These are phyloP conservation scores for Chytriomyces sp. DNA, from an alignment of 192 early-diverging fungal genomes.

Conservation along the genomic window DNA sequence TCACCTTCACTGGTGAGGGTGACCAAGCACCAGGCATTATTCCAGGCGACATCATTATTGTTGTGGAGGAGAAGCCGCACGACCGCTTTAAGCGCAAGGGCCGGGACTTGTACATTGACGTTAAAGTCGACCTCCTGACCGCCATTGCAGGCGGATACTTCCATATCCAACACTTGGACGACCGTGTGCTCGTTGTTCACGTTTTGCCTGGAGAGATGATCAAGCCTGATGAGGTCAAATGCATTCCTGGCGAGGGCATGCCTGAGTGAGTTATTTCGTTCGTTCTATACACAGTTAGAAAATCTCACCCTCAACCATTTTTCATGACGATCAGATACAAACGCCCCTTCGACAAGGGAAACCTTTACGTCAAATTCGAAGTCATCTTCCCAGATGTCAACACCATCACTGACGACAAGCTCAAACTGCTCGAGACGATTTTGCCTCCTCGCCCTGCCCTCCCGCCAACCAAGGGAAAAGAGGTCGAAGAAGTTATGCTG, in stretches of 20 bases:
- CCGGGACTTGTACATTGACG: constrained; percentile 89
- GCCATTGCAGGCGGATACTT: constrained; percentile 95
- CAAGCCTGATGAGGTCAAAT: constrained; percentile 89
- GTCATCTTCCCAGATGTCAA: constrained; percentile 88
- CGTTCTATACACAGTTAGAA: not conserved
- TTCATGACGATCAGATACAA: constrained; percentile 52
- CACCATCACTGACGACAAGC: constrained; percentile 72
- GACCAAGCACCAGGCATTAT: constrained; percentile 92
- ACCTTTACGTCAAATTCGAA: constrained; percentile 91
- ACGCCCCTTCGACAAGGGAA: constrained; percentile 78
- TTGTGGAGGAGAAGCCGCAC: constrained; percentile 94
- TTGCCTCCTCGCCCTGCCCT: constrained; percentile 74
- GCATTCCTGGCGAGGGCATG: constrained; percentile 91
- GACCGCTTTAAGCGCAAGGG: constrained; percentile 90
- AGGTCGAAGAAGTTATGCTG: constrained; percentile 85
- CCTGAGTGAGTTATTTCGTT: constrained; percentile 80
- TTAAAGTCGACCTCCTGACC: constrained; percentile 91
- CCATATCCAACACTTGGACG: constrained; percentile 90
- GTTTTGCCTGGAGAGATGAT: constrained; percentile 95
- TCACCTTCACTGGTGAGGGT: constrained; percentile 93
- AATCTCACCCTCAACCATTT: not conserved
- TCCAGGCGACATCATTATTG: constrained; percentile 98
- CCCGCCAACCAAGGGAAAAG: constrained; percentile 56
- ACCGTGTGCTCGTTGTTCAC: constrained; percentile 81
- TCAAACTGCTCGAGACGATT: constrained; percentile 76